Evolutionary conservation across 2,329 filamentous ascomycete species (phyloP).

Genomic region (Trichoderma cornu-damae): DNA sequence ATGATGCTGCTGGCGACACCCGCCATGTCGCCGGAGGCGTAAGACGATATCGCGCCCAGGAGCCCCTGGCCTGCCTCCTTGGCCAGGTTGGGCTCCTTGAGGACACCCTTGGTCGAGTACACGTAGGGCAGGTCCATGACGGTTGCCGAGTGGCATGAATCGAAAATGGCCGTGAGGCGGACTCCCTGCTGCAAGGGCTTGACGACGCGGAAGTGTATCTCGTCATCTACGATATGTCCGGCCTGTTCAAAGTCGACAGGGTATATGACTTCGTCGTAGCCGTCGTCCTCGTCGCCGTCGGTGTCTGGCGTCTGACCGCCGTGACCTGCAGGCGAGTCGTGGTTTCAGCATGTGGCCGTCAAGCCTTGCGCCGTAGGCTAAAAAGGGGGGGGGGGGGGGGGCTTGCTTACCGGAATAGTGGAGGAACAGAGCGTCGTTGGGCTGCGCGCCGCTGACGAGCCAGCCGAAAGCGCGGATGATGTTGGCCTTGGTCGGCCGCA

Average conservation of each 20-base stretch:
- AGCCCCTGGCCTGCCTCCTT: constrained; percentile 73
- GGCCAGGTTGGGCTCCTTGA: constrained; percentile 76
- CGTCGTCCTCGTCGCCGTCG: constrained; percentile 73
- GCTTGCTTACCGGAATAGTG: constrained; percentile 60
- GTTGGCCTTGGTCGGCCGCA: constrained; percentile 69
- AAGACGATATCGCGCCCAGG: constrained; percentile 67
- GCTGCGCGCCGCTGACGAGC: constrained; percentile 64
- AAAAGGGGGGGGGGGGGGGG: too few relatives aligned
- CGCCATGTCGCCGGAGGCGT: constrained; percentile 76
- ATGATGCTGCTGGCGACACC: constrained; percentile 77
- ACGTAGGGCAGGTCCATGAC: constrained; percentile 73
- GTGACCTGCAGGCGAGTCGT: constrained; percentile 49
- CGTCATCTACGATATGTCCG: constrained; percentile 73
- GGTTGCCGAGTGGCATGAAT: constrained; percentile 75
- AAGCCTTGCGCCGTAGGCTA: not conserved
- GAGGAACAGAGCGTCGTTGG: constrained; percentile 72
- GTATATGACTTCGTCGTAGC: constrained; percentile 74
- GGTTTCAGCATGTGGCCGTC: not conserved
- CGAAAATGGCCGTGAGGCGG: constrained; percentile 75
- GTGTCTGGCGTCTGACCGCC: constrained; percentile 69
- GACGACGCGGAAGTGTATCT: constrained; percentile 75
- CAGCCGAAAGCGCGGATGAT: constrained; percentile 71
- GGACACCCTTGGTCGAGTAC: constrained; percentile 72
- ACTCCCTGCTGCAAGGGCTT: constrained; percentile 73
- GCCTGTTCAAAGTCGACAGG: constrained; percentile 65